Percentiles rank a stretch among this genome's conserved stretches.
Conservation (phyloP, 2,329 filamentous ascomycete genomes). For the Mollisia scopiformis region DNA sequence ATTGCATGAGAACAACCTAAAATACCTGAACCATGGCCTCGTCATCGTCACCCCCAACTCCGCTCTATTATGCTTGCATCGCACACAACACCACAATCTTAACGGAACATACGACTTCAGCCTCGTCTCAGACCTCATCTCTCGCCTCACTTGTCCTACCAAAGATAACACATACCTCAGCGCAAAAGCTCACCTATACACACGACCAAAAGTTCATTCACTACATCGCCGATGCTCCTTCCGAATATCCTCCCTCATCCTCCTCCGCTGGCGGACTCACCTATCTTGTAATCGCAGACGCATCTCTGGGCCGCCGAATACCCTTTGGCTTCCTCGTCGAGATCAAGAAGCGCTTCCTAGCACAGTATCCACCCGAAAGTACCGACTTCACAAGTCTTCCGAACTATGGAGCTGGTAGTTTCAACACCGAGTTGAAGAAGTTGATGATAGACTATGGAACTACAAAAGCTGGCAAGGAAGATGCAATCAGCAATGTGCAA, state of each 20-base stretch:
- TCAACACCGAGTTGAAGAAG: slow-evolving; percentile 77
- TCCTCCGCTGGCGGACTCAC: slow-evolving; percentile 79
- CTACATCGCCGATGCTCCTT: slow-evolving; percentile 86
- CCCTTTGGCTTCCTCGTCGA: slow-evolving; percentile 92
- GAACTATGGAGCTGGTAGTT: slow-evolving; percentile 86
- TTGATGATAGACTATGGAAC: slow-evolving; percentile 87
- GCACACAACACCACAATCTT: slow-evolving; percentile 93
- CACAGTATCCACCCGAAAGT: slow-evolving; percentile 63
- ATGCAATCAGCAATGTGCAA: slow-evolving; percentile 83
- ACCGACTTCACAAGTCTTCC: slow-evolving; percentile 80
- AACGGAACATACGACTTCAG: slow-evolving; percentile 86
- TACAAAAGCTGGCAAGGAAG: slow-evolving; percentile 72
- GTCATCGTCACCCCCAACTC: slow-evolving; percentile 68
- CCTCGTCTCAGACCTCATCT: slow-evolving; percentile 79
- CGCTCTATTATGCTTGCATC: slow-evolving; percentile 85
- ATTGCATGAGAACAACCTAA: slow-evolving; percentile 8
- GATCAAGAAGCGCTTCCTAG: slow-evolving; percentile 85
- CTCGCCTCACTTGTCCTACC: slow-evolving; percentile 94
- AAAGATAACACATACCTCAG: slow-evolving; percentile 80
- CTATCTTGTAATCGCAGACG: slow-evolving; percentile 86
- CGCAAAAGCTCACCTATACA: slow-evolving; percentile 92
- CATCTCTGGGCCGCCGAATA: slow-evolving; percentile 80
- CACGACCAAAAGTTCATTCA: slow-evolving; percentile 93
- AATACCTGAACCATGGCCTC: slow-evolving; percentile 61
- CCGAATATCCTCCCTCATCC: slow-evolving; percentile 56